phyloP scores from a whole-genome alignment of 768 basidiomycete species.

The Nevesoporus exiguus region DNA sequence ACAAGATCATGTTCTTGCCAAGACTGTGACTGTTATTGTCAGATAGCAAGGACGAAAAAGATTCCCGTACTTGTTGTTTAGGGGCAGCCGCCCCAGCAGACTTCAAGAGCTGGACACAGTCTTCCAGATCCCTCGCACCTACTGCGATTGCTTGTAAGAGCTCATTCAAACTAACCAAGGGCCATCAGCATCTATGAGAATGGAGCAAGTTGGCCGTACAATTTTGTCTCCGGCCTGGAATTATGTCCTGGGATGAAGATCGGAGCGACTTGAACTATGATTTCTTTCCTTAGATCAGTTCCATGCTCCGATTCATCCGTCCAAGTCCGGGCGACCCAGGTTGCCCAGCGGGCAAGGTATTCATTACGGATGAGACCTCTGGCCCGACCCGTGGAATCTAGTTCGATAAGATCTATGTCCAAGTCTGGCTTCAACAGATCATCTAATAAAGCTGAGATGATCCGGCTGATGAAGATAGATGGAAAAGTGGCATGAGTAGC shows the following conservation, averaged over 20 bases:
- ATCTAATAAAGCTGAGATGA: constrained; percentile 37
- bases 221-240: constrained; percentile 23
- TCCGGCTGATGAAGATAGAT: constrained; percentile 43
- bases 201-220: constrained; percentile 31
- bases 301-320: constrained; percentile 32
- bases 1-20: constrained; percentile 52
- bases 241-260: constrained; percentile 40
- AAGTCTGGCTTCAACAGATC: constrained; percentile 10
- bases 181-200: constrained; percentile 5
- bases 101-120: constrained; percentile 17
- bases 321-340: constrained; percentile 53
- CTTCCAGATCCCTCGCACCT: constrained; percentile 20
- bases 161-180: constrained; percentile 17
- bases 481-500: constrained; percentile 55
- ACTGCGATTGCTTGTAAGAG: constrained; percentile 20
- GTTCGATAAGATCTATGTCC: constrained; percentile 16
- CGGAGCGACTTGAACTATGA: constrained; percentile 44
- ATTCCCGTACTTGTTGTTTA: constrained; percentile 15
- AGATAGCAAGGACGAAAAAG: not conserved
- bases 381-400: constrained; percentile 18
- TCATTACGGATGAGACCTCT: constrained; percentile 46
- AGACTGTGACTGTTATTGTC: constrained; percentile 30
- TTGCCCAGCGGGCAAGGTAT: constrained; percentile 67
- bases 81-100: constrained; percentile 3
- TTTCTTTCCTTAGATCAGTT: constrained; percentile 43